A percentile compares a stretch with the other conserved stretches of the same genome.
phyloP scores from a whole-genome alignment of 1,139 yeast genomes.

The Magnusiomyces paraingens region DNA sequence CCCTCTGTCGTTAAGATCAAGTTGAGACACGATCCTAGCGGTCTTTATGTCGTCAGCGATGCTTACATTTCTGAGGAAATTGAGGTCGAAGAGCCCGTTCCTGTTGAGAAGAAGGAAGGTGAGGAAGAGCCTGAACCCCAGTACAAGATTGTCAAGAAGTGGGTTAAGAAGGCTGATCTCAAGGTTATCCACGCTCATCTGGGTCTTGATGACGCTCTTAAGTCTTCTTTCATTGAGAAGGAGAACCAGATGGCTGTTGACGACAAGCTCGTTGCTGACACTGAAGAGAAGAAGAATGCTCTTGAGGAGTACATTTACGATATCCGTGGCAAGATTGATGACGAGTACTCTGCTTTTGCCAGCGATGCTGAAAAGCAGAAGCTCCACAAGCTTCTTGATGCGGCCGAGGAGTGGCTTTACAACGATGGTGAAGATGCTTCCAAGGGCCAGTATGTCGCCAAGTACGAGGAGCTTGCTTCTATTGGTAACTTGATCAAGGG shows the following conservation, averaged over 20 bases:
- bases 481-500: conserved; percentile 94
- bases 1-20: conserved; percentile 85
- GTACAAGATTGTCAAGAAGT: conserved; percentile 85
- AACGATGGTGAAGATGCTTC: conserved; percentile 95
- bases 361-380: conserved; percentile 82
- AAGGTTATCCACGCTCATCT: conserved; percentile 52
- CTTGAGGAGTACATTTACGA: conserved; percentile 97
- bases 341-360: conserved; percentile 82
- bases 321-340: conserved; percentile 94
- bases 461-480: conserved; percentile 93
- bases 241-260: conserved; percentile 80
- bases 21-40: conserved; percentile 96
- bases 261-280: conserved; percentile 96
- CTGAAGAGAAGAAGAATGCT: conserved; percentile 98
- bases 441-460: conserved; percentile 96
- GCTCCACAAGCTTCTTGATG: conserved; percentile 63
- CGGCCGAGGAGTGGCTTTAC: conserved; percentile 97
- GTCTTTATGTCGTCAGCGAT: conserved; percentile 86
- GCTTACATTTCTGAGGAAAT: conserved; percentile 95
- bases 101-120: conserved; percentile 51
- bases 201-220: conserved; percentile 53
- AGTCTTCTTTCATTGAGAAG: conserved; percentile 63
- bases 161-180: conserved; percentile 86
- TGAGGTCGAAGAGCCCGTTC: conserved; percentile 65
- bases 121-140: conserved; percentile 62